Evolutionary conservation across 192 early-diverging fungal genomes (phyloP).

Genomic region (Dissophora ornata): DNA sequence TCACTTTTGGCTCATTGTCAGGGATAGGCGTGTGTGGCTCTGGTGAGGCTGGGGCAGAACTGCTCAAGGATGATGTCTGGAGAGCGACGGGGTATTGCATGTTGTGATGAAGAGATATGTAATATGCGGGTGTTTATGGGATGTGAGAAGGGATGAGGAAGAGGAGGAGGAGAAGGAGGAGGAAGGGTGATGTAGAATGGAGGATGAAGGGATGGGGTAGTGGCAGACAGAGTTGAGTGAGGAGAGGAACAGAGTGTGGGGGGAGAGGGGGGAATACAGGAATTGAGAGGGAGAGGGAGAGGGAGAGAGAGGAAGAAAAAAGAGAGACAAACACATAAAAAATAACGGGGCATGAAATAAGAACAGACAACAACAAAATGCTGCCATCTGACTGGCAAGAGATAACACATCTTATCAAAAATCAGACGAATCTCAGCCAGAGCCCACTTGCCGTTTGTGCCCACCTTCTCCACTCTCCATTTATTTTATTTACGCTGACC

Average conservation of each 20-base stretch:
- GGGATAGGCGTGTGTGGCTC: constrained; percentile 45
- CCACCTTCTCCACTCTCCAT: no score
- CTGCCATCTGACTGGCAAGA: constrained; percentile 18
- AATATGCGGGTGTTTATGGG: not conserved
- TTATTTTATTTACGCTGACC: no score
- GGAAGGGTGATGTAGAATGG: not conserved
- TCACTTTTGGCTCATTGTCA: constrained; percentile 46
- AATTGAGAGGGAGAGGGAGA: not conserved
- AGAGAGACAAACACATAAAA: not conserved
- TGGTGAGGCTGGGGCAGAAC: constrained; percentile 35
- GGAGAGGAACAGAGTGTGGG: constrained; percentile 2
- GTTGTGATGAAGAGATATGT: constrained; percentile 14
- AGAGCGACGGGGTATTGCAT: constrained; percentile 54
- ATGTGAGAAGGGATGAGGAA: not conserved
- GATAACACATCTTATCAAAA: constrained; percentile 40
- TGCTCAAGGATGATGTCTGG: constrained; percentile 15
- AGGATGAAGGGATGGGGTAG: not conserved
- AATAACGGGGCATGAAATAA: not conserved
- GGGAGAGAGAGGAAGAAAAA: constrained; percentile 5
- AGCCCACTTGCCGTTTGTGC: constrained; percentile 6
- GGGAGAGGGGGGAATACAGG: not conserved
- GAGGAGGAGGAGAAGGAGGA: not conserved
- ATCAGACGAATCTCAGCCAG: constrained; percentile 18
- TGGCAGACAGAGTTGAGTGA: not conserved
- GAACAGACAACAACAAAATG: not conserved